Conservation (phyloP, 2,329 filamentous ascomycete genomes). For the Verticillium zaregamsianum region DNA sequence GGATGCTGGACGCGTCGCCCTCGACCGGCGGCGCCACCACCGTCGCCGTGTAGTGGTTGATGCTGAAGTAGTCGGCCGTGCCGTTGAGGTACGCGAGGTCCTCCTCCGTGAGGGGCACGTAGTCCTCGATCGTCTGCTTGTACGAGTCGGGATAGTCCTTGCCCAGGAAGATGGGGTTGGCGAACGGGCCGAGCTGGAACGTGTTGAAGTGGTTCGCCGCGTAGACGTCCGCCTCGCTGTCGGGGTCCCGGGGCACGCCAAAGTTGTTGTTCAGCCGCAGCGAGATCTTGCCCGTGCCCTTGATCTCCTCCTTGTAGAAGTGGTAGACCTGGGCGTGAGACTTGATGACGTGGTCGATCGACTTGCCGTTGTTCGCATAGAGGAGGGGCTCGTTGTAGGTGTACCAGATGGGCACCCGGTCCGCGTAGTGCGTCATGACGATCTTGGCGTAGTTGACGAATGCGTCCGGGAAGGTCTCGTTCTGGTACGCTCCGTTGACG, state of each 20-base stretch:
- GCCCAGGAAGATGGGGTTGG: constrained; percentile 49
- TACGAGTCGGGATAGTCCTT: constrained; percentile 44
- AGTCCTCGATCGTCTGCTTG: constrained; percentile 38
- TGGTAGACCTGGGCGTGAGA: constrained; percentile 43
- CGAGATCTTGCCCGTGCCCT: constrained; percentile 38
- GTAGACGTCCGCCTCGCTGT: constrained; percentile 31
- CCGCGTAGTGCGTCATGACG: constrained; percentile 44
- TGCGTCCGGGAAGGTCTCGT: constrained; percentile 39
- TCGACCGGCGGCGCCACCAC: constrained; percentile 33
- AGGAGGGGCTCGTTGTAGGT: constrained; percentile 50
- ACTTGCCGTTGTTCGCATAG: constrained; percentile 32
- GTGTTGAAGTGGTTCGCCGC: constrained; percentile 43
- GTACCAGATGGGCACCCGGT: constrained; percentile 47
- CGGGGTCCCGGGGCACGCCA: constrained; percentile 38
- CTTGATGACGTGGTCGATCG: constrained; percentile 36
- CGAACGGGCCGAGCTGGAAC: constrained; percentile 43
- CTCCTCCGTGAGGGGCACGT: constrained; percentile 38
- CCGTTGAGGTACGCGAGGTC: constrained; percentile 45
- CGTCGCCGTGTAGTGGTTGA: constrained; percentile 50
- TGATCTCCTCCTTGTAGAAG: constrained; percentile 51
- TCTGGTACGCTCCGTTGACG: constrained; percentile 37
- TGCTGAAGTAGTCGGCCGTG: constrained; percentile 51
- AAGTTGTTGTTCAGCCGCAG: constrained; percentile 49
- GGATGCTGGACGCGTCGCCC: constrained; percentile 30
- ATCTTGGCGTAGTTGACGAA: constrained; percentile 51